phyloP scores from a whole-genome alignment of 169 alveolate species.

The Eimeria praecox region DNA sequence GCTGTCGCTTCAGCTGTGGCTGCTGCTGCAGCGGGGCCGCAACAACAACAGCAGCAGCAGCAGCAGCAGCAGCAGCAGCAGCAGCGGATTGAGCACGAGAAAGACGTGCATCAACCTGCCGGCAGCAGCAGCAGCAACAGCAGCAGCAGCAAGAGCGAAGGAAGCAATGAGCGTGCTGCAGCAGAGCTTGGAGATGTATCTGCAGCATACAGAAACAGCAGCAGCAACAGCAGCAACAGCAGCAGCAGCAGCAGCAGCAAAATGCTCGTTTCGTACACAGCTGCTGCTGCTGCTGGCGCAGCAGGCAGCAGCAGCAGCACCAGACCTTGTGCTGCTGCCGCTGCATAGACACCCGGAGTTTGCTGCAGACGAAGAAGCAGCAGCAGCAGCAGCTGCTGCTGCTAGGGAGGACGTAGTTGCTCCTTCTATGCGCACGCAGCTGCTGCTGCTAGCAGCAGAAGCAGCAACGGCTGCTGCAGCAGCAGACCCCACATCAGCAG shows the following conservation, averaged over 20 bases:
- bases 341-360: conserved; percentile 41
- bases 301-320: conserved; percentile 35
- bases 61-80: conserved; percentile 34
- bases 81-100: neutral
- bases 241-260: conserved; percentile 51
- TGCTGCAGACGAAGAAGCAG: conserved; percentile 55
- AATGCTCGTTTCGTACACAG: conserved; percentile 2
- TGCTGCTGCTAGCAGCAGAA: conserved; percentile 55
- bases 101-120: neutral
- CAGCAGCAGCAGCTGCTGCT: conserved; percentile 70
- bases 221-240: conserved; percentile 41
- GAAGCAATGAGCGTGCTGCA: conserved; percentile 20
- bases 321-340: conserved; percentile 44
- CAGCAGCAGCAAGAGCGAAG: conserved; percentile 53
- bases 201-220: conserved; percentile 30
- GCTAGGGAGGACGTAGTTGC: conserved; percentile 31
- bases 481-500: conserved; percentile 35
- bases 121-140: conserved; percentile 45
- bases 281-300: conserved; percentile 67
- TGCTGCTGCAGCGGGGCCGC: conserved; percentile 35
- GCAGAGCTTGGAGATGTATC: conserved; percentile 3
- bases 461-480: conserved; percentile 66
- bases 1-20: conserved; percentile 40
- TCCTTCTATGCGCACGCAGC: conserved; percentile 31
- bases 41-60: conserved; percentile 9